Percentiles rank a stretch among this genome's conserved stretches.
These are phyloP conservation scores for Boletus rubescentipes DNA, from an alignment of 768 basidiomycete species.

Conservation along the genomic window DNA sequence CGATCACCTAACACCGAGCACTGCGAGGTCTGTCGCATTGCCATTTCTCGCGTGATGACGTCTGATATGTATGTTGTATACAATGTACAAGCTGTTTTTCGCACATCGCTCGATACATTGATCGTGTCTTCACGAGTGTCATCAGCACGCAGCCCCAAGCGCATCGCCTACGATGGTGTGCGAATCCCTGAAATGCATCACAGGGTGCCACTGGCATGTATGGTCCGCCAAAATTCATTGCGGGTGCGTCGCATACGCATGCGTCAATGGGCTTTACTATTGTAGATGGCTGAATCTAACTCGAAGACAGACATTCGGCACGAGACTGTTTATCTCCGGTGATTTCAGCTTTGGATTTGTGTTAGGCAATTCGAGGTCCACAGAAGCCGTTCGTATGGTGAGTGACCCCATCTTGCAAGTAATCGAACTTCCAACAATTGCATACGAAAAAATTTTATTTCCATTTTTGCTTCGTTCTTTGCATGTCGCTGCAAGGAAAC, in stretches of 20 bases:
- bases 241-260: too few relatives aligned
- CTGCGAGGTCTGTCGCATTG: too few relatives aligned
- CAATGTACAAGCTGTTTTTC: too few relatives aligned
- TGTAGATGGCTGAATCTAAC: background rate
- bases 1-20: too few relatives aligned
- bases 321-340: background rate
- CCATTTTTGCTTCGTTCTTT: background rate
- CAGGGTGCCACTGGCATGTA: background rate
- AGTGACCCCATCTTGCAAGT: background rate
- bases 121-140: background rate
- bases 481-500: background rate
- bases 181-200: background rate
- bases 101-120: background rate
- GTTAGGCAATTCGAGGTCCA: background rate
- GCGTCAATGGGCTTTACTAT: background rate
- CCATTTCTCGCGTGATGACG: too few relatives aligned
- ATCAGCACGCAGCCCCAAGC: too few relatives aligned
- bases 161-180: background rate
- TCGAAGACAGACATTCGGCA: too few relatives aligned
- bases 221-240: background rate
- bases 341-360: background rate
- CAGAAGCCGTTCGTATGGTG: background rate
- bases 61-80: too few relatives aligned
- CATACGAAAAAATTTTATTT: too few relatives aligned
- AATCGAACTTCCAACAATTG: background rate